Evolutionary conservation across 768 basidiomycete genomes (phyloP).

Genomic region (Termitomyces titanicus): DNA sequence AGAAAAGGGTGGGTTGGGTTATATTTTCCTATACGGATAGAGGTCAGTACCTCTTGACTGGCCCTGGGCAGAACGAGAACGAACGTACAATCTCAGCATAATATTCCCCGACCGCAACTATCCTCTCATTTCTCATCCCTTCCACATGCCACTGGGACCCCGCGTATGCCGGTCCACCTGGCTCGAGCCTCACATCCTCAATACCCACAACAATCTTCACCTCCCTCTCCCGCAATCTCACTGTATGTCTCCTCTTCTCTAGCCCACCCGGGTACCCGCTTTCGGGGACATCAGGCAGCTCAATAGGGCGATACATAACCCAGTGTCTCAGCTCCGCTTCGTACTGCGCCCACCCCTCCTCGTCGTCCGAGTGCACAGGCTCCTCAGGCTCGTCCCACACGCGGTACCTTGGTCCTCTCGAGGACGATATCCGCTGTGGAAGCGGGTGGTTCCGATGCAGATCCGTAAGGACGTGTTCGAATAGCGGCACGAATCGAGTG

Average conservation of each 20-base stretch:
- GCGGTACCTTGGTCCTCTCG: slow-evolving; percentile 29
- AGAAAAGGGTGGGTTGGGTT: slow-evolving; percentile 29
- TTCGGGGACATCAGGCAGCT: slow-evolving; percentile 41
- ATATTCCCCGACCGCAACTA: slow-evolving; percentile 44
- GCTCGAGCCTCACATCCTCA: slow-evolving; percentile 34
- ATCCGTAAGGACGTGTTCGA: slow-evolving; percentile 51
- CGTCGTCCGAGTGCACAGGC: slow-evolving; percentile 46
- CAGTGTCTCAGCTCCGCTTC: slow-evolving; percentile 40
- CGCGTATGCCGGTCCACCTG: slow-evolving; percentile 27
- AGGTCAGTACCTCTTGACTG: not conserved
- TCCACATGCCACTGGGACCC: slow-evolving; percentile 46
- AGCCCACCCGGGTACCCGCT: slow-evolving; percentile 43
- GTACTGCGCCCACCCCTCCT: slow-evolving; percentile 42
- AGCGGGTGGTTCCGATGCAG: slow-evolving; percentile 47
- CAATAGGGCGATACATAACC: slow-evolving; percentile 39
- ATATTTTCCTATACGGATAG: slow-evolving; percentile 38
- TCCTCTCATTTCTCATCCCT: slow-evolving; percentile 50
- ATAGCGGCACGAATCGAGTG: slow-evolving; percentile 38
- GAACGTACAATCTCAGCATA: slow-evolving; percentile 35
- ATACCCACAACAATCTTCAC: slow-evolving; percentile 42
- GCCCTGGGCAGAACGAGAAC: too few species aligned
- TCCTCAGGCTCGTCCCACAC: slow-evolving; percentile 47
- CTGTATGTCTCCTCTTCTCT: slow-evolving; percentile 35
- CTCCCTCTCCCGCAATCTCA: slow-evolving; percentile 33
- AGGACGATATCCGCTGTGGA: slow-evolving; percentile 36